phyloP scores from a whole-genome alignment of 1,284 basidiomycete genomes.

The Volvariella volvacea region DNA sequence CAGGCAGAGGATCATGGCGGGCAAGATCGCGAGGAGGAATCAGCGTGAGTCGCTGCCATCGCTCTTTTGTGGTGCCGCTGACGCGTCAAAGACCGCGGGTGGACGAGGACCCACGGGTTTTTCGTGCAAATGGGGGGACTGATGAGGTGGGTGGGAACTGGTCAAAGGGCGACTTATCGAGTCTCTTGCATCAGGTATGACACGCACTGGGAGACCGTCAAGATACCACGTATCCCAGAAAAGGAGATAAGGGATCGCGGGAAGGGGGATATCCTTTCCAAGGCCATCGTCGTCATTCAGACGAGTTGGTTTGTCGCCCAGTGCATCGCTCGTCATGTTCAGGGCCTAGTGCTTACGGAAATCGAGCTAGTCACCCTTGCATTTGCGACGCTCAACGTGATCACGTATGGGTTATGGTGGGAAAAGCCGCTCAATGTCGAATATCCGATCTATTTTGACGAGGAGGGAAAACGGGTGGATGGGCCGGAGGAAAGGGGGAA shows the following conservation, averaged over 20 bases:
- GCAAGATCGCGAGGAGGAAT: constrained; percentile 5
- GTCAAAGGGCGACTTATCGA: no score
- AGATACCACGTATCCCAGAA: no score
- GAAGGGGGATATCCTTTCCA: constrained; percentile 18
- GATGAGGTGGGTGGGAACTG: neutral
- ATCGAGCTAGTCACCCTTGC: constrained; percentile 17
- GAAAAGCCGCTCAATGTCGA: no score
- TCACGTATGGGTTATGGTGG: constrained; percentile 12
- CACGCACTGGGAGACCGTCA: no score
- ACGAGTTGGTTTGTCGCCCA: constrained; percentile 16
- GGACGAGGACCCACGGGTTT: constrained; percentile 15
- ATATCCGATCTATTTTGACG: no score
- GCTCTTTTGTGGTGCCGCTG: constrained; percentile 1
- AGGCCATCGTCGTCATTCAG: constrained; percentile 16
- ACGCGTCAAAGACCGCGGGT: constrained; percentile 5
- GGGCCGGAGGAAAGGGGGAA: no score
- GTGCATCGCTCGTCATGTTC: no score
- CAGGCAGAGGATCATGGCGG: constrained; percentile 16
- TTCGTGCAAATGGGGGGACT: constrained; percentile 19
- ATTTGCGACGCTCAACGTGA: constrained; percentile 12
- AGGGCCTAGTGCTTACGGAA: constrained; percentile 14
- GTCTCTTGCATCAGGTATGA: no score
- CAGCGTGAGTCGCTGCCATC: neutral
- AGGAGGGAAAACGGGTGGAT: no score
- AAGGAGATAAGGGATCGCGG: no score